These are phyloP conservation scores for Dissoconium aciculare DNA, from an alignment of 2,329 filamentous ascomycete species.

Conservation along the genomic window DNA sequence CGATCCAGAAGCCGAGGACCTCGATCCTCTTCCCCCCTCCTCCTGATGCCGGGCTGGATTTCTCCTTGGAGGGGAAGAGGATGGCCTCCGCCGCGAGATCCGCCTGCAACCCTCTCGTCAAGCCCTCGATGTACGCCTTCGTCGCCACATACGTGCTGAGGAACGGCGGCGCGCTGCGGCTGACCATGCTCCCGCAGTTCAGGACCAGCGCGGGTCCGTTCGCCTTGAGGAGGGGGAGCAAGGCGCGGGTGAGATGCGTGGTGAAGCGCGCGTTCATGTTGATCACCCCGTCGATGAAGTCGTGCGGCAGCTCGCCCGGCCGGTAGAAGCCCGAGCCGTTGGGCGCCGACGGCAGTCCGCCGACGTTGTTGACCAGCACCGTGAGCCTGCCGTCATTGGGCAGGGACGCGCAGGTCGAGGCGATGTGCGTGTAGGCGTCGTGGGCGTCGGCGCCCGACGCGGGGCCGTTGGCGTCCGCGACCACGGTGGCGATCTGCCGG, in stretches of 20 bases:
- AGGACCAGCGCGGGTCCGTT: conserved; percentile 33
- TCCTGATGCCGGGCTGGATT: not conserved
- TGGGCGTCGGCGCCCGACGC: no score
- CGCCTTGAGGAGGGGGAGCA: conserved; percentile 30
- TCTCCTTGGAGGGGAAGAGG: not conserved
- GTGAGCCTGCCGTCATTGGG: conserved; percentile 26
- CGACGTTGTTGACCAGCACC: conserved; percentile 42
- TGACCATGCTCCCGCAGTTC: conserved; percentile 34
- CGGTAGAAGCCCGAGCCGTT: no score
- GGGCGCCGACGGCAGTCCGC: conserved; percentile 19
- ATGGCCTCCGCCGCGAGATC: conserved; percentile 4
- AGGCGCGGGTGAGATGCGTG: conserved; percentile 30
- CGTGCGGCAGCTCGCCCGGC: conserved; percentile 2
- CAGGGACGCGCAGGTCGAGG: conserved; percentile 4
- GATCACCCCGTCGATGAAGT: conserved; percentile 26
- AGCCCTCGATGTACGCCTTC: conserved; percentile 32
- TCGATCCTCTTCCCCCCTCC: conserved; percentile 1
- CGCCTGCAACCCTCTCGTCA: conserved; percentile 24
- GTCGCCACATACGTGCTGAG: conserved; percentile 29
- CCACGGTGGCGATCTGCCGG: conserved; percentile 26
- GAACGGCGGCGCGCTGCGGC: conserved; percentile 30
- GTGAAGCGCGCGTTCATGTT: conserved; percentile 37
- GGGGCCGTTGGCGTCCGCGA: conserved; percentile 28
- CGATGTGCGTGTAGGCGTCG: conserved; percentile 16
- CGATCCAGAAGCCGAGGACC: conserved; percentile 3